phyloP scores from a whole-genome alignment of 148 eudicot genomes.

The Vaccinium darrowii region DNA sequence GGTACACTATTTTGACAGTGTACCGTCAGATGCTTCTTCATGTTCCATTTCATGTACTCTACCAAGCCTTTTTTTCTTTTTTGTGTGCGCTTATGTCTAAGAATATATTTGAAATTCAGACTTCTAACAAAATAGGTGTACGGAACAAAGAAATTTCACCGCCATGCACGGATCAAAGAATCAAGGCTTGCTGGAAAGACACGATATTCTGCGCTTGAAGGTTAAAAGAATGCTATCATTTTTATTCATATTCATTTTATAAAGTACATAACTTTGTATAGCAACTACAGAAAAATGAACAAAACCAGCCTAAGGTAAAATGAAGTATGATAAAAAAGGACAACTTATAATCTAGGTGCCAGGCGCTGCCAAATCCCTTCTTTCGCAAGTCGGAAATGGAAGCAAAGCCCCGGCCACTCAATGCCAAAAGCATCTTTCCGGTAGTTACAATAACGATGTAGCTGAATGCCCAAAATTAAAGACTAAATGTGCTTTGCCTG shows the following conservation, averaged over 20 bases:
- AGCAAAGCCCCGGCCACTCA: background rate
- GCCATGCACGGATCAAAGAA: background rate
- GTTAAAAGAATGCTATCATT: constrained; percentile 3
- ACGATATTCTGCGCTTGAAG: background rate
- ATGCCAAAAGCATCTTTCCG: background rate
- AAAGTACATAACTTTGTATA: no score
- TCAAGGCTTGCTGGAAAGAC: background rate
- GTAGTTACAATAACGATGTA: background rate
- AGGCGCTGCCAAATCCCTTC: background rate
- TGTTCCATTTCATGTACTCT: no score
- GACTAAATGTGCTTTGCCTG: constrained; percentile 50
- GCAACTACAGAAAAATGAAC: no score
- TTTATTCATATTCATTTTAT: background rate
- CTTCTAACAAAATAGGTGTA: background rate
- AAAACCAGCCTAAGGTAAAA: no score
- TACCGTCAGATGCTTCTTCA: no score
- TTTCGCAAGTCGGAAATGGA: no score
- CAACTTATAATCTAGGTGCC: background rate
- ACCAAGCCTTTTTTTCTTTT: background rate
- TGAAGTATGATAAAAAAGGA: no score
- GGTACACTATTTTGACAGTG: no score
- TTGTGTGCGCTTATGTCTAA: background rate
- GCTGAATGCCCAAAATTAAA: constrained; percentile 33
- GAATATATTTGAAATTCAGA: background rate
- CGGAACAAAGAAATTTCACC: no score